Base-by-base conservation (phyloP, 768 basidiomycete genomes). In the Daedaleopsis nitida region DNA sequence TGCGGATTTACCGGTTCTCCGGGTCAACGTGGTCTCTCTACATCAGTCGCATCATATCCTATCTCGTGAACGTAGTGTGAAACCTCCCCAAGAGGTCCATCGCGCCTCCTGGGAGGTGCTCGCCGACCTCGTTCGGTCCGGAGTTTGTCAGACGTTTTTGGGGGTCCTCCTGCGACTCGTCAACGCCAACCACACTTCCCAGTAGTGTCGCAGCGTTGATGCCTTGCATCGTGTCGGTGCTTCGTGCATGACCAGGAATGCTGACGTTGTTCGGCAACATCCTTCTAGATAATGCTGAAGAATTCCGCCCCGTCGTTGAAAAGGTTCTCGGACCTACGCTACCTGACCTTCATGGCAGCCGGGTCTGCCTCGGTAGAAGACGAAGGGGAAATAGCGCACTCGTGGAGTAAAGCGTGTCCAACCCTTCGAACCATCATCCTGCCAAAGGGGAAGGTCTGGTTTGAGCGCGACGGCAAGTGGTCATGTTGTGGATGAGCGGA, bases 391-490 rank as follows among this genome's bases (percentile, higher is more conserved):
- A 79, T 88, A 12, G 87, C 83, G n/a, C 72, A 72, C 49, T 66
- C 72, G 48, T 88, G 86, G 87, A 81, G 83, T 57, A 65, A 70
- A 21, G 80, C 80, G 24, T 88, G 87, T 70, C 83, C 85, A 4
- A 85, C 86, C 0, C 75, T 88, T 34, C 77, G 77, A 59, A 87
- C 87, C 0, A 84, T 89, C 55, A 87, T 89, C 16, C 72, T 89
- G 0, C 86, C 87, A 0, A 78, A 79, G 59, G 87, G 87, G 2
- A 73, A 80, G 55, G 81, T 87, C 9, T 89, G 87, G 87, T 86
- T 86, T 64, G 56, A 66, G 61, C 57, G 67, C 51, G 58, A 65
- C 49, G 63, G 69, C 47, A 54, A 63, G 39, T 68, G 69, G 68
- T 35, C 51, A 42, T 68, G 67, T 50, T 67, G 62, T 32, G 62